Conservation (phyloP, 352 stramenopile genomes). For the Pseudoperonospora humuli region DNA sequence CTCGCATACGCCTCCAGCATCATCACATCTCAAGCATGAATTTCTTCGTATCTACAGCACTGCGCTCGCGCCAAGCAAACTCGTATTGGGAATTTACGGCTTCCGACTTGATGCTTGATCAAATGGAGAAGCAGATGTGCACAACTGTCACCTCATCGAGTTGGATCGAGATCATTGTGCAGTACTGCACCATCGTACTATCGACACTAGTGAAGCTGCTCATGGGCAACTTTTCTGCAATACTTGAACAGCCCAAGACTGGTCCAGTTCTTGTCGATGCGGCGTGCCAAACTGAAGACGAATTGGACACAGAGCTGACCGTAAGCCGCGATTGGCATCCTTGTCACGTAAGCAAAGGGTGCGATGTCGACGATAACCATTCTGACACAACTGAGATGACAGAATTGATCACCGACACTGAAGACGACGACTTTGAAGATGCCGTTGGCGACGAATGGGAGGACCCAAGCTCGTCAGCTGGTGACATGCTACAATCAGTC, state of each 20-base stretch:
- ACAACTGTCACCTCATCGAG: background rate
- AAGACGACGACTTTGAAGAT: constrained; percentile 21
- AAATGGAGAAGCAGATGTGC: constrained; percentile 20
- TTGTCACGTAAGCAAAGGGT: constrained; percentile 6
- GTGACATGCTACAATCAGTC: constrained; percentile 6
- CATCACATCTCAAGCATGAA: constrained; percentile 25
- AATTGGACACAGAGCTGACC: constrained; percentile 2
- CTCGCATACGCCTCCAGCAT: constrained; percentile 2
- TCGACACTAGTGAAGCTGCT: constrained; percentile 6
- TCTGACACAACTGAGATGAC: constrained; percentile 46
- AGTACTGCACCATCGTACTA: constrained; percentile 11
- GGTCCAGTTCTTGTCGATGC: constrained; percentile 6
- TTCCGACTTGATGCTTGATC: constrained; percentile 17
- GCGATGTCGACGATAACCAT: constrained; percentile 19
- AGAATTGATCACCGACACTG: constrained; percentile 34
- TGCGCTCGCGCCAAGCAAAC: constrained; percentile 11
- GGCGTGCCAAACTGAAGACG: constrained; percentile 14
- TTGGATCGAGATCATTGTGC: constrained; percentile 4
- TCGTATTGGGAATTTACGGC: constrained; percentile 4
- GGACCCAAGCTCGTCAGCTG: constrained; percentile 3
- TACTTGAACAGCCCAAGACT: constrained; percentile 7
- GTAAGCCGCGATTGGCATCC: constrained; percentile 6
- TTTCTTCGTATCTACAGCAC: constrained; percentile 32
- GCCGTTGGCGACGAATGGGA: constrained; percentile 22
- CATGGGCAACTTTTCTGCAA: constrained; percentile 7